These are phyloP conservation scores for Alternaria gansuensis DNA, from an alignment of 2,329 filamentous ascomycete genomes.

Conservation along the genomic window DNA sequence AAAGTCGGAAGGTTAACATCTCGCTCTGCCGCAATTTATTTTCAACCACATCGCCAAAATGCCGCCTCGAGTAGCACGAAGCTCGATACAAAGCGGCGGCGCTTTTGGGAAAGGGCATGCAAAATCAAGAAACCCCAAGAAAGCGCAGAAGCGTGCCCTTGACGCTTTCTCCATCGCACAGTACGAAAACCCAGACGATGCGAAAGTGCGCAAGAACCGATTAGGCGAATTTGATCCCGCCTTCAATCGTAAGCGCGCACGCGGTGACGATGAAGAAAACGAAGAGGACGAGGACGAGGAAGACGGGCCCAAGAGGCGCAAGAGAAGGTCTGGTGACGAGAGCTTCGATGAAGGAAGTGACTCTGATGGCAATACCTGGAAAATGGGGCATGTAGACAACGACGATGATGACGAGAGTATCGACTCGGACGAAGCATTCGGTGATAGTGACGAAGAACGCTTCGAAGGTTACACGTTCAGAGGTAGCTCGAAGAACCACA, in stretches of 20 bases:
- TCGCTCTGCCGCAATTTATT: constrained; percentile 1
- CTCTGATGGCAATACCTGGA: constrained; percentile 86
- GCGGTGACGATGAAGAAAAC: constrained; percentile 60
- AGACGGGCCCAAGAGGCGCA: constrained; percentile 44
- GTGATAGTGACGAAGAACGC: constrained; percentile 84
- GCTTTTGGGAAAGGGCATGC: constrained; percentile 41
- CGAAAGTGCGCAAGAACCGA: constrained; percentile 65
- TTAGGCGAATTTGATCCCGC: constrained; percentile 64
- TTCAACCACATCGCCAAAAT: constrained; percentile 44
- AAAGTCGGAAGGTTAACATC: constrained; percentile 2
- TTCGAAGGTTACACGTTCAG: constrained; percentile 80
- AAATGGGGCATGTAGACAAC: constrained; percentile 71
- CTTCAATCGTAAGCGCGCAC: constrained; percentile 54
- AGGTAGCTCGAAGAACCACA: constrained; percentile 63
- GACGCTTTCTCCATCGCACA: constrained; percentile 74
- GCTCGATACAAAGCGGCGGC: constrained; percentile 44
- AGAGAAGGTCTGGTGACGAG: constrained; percentile 51
- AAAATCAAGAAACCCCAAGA: constrained; percentile 53
- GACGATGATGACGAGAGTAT: constrained; percentile 74
- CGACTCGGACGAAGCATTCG: constrained; percentile 84
- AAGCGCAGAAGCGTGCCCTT: constrained; percentile 63
- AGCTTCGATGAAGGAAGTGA: constrained; percentile 80
- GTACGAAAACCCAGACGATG: constrained; percentile 61
- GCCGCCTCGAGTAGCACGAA: constrained; percentile 57
- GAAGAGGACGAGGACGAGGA: constrained; percentile 42